Percentiles rank a stretch among this genome's conserved stretches.
These are phyloP conservation scores for Ulota crispa DNA, from an alignment of 225 moss, liverwort and hornwort species.

Conservation along the genomic window DNA sequence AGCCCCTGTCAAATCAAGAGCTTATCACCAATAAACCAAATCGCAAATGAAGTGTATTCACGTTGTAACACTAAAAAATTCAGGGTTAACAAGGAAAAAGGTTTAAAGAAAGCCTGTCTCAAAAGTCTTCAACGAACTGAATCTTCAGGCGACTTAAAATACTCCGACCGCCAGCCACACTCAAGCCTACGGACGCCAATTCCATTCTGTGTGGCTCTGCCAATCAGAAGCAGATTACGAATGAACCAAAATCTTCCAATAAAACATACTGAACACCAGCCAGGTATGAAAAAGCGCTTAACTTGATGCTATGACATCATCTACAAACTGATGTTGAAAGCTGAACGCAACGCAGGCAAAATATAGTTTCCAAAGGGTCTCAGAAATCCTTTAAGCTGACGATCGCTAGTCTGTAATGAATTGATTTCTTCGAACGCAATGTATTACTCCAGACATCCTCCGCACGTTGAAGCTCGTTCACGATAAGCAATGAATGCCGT, in stretches of 20 bases:
- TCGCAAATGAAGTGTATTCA: neutral
- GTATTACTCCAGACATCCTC: too few relatives aligned
- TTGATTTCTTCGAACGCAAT: neutral
- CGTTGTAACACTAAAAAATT: neutral
- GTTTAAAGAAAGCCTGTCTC: neutral
- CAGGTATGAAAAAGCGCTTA: neutral
- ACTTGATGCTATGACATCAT: too few relatives aligned
- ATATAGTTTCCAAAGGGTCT: neutral
- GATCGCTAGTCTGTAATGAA: neutral
- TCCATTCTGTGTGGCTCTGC: neutral
- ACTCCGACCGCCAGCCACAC: neutral
- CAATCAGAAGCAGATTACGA: conserved; percentile 3
- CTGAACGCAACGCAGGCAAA: neutral
- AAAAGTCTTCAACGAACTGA: neutral
- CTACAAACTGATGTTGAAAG: neutral
- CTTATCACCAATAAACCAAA: neutral
- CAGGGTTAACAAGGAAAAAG: neutral
- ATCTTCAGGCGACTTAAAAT: neutral
- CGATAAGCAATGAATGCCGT: too few relatives aligned
- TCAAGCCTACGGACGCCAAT: rapidly evolving
- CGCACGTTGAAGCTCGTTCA: too few relatives aligned
- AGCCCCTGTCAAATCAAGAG: neutral
- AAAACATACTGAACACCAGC: too few relatives aligned
- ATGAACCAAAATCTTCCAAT: neutral
- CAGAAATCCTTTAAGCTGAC: neutral